Percentiles rank a stretch among this genome's conserved stretches.
Conservation (phyloP, 768 basidiomycete genomes). For the Floccularia luteovirens region DNA sequence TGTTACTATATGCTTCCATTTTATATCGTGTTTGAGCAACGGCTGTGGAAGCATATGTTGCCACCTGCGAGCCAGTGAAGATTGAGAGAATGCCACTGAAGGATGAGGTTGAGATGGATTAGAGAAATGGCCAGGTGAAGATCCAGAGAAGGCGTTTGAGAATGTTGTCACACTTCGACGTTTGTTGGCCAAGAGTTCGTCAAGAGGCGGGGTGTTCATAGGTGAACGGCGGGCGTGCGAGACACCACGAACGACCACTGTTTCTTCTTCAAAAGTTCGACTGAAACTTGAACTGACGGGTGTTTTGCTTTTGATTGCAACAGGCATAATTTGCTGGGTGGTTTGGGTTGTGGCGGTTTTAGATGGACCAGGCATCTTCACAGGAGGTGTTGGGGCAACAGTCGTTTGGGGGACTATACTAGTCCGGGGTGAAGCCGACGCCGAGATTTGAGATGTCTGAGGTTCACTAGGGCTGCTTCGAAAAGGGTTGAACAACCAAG, state of each 20-base stretch:
- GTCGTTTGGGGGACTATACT: constrained; percentile 13
- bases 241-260: constrained; percentile 25
- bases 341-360: constrained; percentile 26
- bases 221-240: constrained; percentile 55
- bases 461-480: constrained; percentile 56
- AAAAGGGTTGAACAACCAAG: constrained; percentile 80
- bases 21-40: constrained; percentile 76
- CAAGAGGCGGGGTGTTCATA: constrained; percentile 60
- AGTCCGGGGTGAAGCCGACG: constrained; percentile 30
- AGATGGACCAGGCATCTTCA: constrained; percentile 23
- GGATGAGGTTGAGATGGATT: constrained; percentile 66
- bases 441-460: constrained; percentile 50
- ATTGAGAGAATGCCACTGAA: constrained; percentile 52
- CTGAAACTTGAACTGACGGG: constrained; percentile 35
- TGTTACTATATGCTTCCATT: constrained; percentile 84
- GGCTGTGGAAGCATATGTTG: constrained; percentile 77
- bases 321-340: constrained; percentile 26
- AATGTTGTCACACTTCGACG: constrained; percentile 40
- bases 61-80: constrained; percentile 83
- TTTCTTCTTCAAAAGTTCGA: constrained; percentile 56
- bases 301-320: constrained; percentile 33
- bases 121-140: constrained; percentile 38
- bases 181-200: constrained; percentile 51
- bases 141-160: constrained; percentile 33
- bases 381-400: constrained; percentile 18